Base-by-base conservation (phyloP, 345 rosid genomes). In the Lagerstroemia speciosa region DNA sequence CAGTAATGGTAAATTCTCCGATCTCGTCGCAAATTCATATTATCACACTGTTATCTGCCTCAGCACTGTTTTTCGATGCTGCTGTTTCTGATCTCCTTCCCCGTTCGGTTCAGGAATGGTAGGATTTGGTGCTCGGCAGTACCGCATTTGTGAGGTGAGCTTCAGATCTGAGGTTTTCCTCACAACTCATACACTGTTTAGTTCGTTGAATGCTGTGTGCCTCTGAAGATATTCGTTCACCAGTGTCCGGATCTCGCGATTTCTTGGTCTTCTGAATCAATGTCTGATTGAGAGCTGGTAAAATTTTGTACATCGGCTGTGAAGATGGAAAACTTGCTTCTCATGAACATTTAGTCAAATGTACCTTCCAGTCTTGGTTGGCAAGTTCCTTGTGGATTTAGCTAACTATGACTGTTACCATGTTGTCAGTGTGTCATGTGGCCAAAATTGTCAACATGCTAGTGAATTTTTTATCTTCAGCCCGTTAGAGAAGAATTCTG, bases 91-190 rank as follows among this genome's bases (percentile, higher is more conserved):
- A 41, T 41, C 14, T 41, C 16, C 15, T 16, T 41, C 46, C 7
- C 46, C 46, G 46, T 41, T 52, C 60, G 69, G 78, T 19, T 38
- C 79, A 74, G 82, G 80, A 81, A 70, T 82, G 76, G 76, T 78
- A 81, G 81, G 81, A 75, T 82, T 83, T 78, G 78, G 66, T 46
- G 66, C 68, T 53, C 69, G 53, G 73, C 73, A 68, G 69, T 64
- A 60, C 60, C 77, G 58, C 86, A 53, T 72, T 82, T 67, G 41
- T 65, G 40, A 71, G 83, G 80, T 80, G 78, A 61, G 81, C 76
- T 70, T 29, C 85, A 89, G 96, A 89, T 89, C 96, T 87, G 80
- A 73, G 40, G 48, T 22, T 38, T 64, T 43, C 67, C 69, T 29
- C 37, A 16, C 46, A 8, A 8, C 46, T 41, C 20, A 67, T 61